Base-by-base conservation (phyloP, 75 land plant genomes). In the Cryptomeria japonica region DNA sequence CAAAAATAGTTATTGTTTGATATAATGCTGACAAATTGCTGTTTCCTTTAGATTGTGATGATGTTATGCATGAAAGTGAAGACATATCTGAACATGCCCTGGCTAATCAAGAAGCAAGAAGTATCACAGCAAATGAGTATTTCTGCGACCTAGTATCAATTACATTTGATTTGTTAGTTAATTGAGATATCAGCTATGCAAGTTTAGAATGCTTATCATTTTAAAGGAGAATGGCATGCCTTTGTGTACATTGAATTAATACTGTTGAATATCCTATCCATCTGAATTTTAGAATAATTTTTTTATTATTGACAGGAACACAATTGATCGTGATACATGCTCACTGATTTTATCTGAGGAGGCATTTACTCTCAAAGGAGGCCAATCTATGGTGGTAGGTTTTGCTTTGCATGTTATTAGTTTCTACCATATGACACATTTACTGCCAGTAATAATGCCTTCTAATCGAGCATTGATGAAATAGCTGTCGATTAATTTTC, bases 321-420 rank as follows among this genome's bases (percentile, higher is more conserved):
- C 18, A 51, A n/a, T 9, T 49, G 86, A 84, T 51, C 14, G 15
- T 87, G 90, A 68, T 47, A 18, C 9, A 86, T 88, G 93, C 70
- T 87, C 87, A 79, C 86, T 92, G 87, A 75, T 80, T 79, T 56
- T 94, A 75, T 91, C 97, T 19, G 91, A 96, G 87, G 92, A 87
- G 84, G 89, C 91, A 42, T 86, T 93, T 88, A 87, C 90, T 79
- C 64, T 97, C 32, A 87, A 83, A 73, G 94, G 95, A 39, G 94
- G 92, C 89, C 96, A 97, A 87, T 88, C 85, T 55, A 87, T 49
- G 72, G 79, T 89, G 92, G 98, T 97, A 88, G 51, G 92, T 87
- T 47, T 58, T 77, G 8, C 76, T 41, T 53, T 44, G 42, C 31
- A 77, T 87, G 87, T 41, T 53, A 53, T 12, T 47, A 28, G 53